Evolutionary conservation across 1,139 yeast genomes (phyloP), one percentile per base, ranked within the genome.

Genomic region (Candida anutae): DNA sequence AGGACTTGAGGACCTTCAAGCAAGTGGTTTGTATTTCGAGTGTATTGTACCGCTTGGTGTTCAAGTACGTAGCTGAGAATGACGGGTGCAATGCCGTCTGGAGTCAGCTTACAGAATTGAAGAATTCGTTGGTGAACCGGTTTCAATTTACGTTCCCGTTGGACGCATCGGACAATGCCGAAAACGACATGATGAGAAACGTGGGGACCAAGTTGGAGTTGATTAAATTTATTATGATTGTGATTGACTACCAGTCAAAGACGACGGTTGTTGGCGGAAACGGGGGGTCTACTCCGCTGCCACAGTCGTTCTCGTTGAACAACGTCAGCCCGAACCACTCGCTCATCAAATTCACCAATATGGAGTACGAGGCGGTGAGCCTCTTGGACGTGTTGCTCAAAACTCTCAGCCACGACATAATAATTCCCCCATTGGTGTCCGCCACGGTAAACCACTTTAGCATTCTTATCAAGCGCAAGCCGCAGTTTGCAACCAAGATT

Each of bases 311-410:
- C 26, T 78, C 83, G 13, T 58, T 83, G 27, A 53, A 74, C 3
- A 57, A 70, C 31, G 77, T 85, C 1, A 72, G 73, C 15, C 62
- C 74, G 2, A 65, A 62, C 32, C 97, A 88, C 48, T 72, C 88
- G 1, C 69, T 85, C 27, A 65, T 88, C 28, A 71, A 71, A 34
- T 62, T 59, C 29, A 50, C 60, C 24, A 43, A 38, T 9, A 55
- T 85, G 39, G 87, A 81, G 41, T 73, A 80, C 6, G 95, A 88
- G 50, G 81, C 90, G 0, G 69, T 67, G 30, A 77, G 71, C 2
- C 59, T 82, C 28, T 58, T 90, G 27, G 95, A 85, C 39, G 53
- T 74, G 27, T 51, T 88, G 22, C 56, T 85, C 27, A 59, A 63
- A 27, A 60, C 70, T 14, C 61, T 87, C 31, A 59, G 62, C 21